Evolutionary conservation across 768 basidiomycete species (phyloP).

Genomic region (Nidularia sp.): DNA sequence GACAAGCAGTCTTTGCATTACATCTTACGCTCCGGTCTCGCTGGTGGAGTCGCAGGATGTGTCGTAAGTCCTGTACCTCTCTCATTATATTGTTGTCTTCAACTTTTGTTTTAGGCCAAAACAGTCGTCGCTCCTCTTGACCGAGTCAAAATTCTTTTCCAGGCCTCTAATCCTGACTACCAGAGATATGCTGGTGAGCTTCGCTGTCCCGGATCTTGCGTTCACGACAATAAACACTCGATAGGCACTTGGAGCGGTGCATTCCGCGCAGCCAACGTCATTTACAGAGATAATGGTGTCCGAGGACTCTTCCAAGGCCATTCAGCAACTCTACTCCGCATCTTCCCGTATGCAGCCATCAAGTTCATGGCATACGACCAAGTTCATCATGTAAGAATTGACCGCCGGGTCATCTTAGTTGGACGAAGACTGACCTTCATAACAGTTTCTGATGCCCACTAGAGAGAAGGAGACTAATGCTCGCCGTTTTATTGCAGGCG

Average conservation of each 20-base stretch:
- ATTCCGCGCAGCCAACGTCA: constrained; percentile 68
- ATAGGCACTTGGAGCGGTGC: constrained; percentile 87
- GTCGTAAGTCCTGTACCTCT: constrained; percentile 54
- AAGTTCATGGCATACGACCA: constrained; percentile 97
- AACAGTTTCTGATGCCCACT: constrained; percentile 83
- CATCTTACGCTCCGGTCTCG: constrained; percentile 79
- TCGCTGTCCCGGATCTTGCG: background rate
- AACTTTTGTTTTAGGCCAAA: constrained; percentile 64
- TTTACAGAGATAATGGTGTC: constrained; percentile 64
- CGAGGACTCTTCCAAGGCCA: constrained; percentile 93
- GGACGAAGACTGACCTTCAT: constrained; percentile 3
- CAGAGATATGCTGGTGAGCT: constrained; percentile 83
- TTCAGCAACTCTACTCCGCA: constrained; percentile 87
- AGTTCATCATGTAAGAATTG: constrained; percentile 56
- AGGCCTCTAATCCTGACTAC: constrained; percentile 94
- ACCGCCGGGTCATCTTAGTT: constrained; percentile 10
- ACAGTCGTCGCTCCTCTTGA: constrained; percentile 94
- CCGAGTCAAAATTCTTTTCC: constrained; percentile 97
- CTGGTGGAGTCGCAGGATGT: constrained; percentile 92
- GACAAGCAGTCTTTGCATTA: constrained; percentile 56
- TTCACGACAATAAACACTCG: background rate
- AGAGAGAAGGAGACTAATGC: constrained; percentile 70
- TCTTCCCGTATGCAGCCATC: constrained; percentile 96
- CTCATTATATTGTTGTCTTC: constrained; percentile 7
- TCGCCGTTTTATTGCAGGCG: constrained; percentile 82